These are phyloP conservation scores for Saccharomyces uvarum DNA, from an alignment of 1,139 yeast species.

Conservation along the genomic window DNA sequence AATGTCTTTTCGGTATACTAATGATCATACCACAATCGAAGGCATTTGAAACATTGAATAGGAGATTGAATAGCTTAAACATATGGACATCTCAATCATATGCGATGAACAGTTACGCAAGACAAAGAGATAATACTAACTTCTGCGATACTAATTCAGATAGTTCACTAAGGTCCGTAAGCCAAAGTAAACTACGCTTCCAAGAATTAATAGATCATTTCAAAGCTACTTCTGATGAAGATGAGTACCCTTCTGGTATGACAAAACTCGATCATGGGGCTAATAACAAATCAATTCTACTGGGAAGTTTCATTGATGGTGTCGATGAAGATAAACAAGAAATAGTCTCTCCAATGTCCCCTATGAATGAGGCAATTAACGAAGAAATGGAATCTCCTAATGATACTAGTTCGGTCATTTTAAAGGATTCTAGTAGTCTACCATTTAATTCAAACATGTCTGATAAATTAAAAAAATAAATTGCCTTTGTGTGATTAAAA, in stretches of 20 bases:
- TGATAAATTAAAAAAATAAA: conserved; percentile 7
- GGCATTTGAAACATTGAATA: conserved; percentile 77
- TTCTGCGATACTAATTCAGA: conserved; percentile 12
- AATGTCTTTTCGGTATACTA: conserved; percentile 81
- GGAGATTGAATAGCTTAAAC: conserved; percentile 48
- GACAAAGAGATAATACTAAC: conserved; percentile 5
- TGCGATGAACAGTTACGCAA: conserved; percentile 8
- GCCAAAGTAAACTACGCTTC: conserved; percentile 19
- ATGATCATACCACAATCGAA: conserved; percentile 94
- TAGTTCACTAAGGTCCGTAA: conserved; percentile 17
- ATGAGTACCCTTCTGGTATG: conserved; percentile 6
- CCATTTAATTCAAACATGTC: background rate
- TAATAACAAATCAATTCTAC: conserved; percentile 1
- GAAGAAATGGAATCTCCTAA: conserved; percentile 11
- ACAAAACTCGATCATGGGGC: conserved; percentile 1
- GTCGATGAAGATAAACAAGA: conserved; percentile 1
- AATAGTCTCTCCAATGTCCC: conserved; percentile 1
- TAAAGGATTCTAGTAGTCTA: background rate
- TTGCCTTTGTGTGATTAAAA: background rate
- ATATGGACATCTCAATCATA: conserved; percentile 22
- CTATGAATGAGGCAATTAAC: conserved; percentile 4
- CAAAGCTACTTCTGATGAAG: conserved; percentile 18
- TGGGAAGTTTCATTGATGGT: background rate
- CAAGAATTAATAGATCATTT: conserved; percentile 27
- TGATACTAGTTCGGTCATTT: conserved; percentile 14